Evolutionary conservation across 805 yeast species (phyloP).

Genomic region (Ogataea corticis): DNA sequence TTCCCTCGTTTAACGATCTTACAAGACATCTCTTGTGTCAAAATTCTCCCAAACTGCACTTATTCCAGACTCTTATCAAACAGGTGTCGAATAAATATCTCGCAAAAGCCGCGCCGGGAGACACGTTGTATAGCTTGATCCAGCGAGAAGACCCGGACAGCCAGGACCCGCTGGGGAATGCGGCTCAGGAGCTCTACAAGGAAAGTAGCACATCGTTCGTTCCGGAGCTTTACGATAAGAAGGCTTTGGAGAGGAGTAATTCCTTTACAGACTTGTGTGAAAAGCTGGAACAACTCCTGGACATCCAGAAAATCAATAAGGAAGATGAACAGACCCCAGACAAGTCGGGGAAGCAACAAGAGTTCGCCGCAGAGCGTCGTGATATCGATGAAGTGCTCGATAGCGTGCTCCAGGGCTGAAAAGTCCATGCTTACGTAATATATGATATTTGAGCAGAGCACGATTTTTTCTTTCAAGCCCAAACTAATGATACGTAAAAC

Average conservation of each 20-base stretch:
- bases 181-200: slow-evolving; percentile 1
- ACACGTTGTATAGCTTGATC: slow-evolving; percentile 12
- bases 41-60: slow-evolving; percentile 26
- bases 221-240: slow-evolving; percentile 13
- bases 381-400: slow-evolving; percentile 7
- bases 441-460: neutral
- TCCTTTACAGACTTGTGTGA: neutral
- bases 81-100: slow-evolving; percentile 8
- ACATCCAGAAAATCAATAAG: slow-evolving; percentile 1
- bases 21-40: slow-evolving; percentile 20
- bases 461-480: neutral
- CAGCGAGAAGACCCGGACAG: neutral
- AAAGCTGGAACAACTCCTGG: slow-evolving; percentile 7
- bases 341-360: no score
- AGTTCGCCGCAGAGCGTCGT: neutral
- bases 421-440: neutral
- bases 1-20: slow-evolving; percentile 8
- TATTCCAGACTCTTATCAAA: slow-evolving; percentile 11
- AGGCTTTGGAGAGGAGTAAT: neutral
- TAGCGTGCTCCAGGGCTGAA: neutral
- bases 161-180: slow-evolving; percentile 4
- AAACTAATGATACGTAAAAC: slow-evolving; percentile 5
- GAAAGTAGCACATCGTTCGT: slow-evolving; percentile 5
- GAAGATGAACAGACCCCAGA: neutral
- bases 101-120: slow-evolving; percentile 9